Evolutionary conservation across 2,329 filamentous ascomycete genomes (phyloP), one percentile per base, ranked within the genome.

Genomic region (Coleophoma cylindrospora): DNA sequence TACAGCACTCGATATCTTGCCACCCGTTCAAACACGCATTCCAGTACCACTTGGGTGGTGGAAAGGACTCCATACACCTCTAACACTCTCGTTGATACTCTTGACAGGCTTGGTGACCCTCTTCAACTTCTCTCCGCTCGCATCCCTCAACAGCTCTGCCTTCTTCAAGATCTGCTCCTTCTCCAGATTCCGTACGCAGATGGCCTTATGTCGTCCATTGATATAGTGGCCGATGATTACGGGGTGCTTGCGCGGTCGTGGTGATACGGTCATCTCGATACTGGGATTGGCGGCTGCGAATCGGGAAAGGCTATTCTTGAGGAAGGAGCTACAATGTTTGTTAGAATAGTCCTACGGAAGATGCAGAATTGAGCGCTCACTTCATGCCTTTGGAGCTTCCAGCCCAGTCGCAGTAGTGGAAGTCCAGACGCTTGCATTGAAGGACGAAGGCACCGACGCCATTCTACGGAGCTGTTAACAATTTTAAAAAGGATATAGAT

Each of bases 381-480:
- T 95, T 94, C 91, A 97, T 96, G 66, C 94, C 94, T 64, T 76
- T 83, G 36, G 92, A 97, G 69, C 89, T 95, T 56, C 91, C 94
- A 51, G 88, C 89, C 82, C 87, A 91, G 78, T 97, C 91, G 76
- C 94, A 97, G 76, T 96, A 99, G 74, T 95, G 89, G 66, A 99
- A 89, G 69, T 96, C 89, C 69, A 99, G 77, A 66, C 86, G 88
- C 77, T 90, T 95, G 83, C 94, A 99, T 76, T 96, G 92, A 51
- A 96, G 82, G 71, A 99, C 89, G 76, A 97, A 97, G 68, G 91
- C 89, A 64, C 92, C 92, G 60, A 97, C 79, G 78, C 94, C 94
- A 75, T 99, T 97, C 91, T 97, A 63, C 6, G 48, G 27, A 27
- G 27, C 27, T 10, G 4, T 27, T 27, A 27, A 10, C 7, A 27